Evolutionary conservation across 2,329 filamentous ascomycete genomes (phyloP), one percentile per base, ranked within the genome.

Genomic region (Aspergillus pseudoviridinutans): DNA sequence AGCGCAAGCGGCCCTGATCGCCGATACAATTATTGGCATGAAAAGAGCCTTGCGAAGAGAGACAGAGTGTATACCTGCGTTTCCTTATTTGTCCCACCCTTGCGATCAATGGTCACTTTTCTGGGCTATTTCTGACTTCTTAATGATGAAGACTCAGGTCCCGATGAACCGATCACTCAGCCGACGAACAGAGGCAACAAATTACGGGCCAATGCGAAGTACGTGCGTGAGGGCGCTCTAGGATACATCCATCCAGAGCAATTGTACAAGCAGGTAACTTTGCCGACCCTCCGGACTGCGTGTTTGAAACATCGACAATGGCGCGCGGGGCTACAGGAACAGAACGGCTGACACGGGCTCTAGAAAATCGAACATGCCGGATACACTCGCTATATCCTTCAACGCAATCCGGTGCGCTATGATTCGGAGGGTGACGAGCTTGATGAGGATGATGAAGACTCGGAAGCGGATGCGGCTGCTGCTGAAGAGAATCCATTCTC

Each of bases 371-470:
- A 84, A 49, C 84, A 87, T 68, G 84, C 83, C 46, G 85, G 85
- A 50, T 86, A 87, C 69, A 76, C 79, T 46, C 79, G 85, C 64
- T 78, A 82, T 66, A 85, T 86, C 53, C 76, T 87, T 50, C 77
- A 80, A 61, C 79, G 76, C 44, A 87, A 86, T 58, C 85, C 85
- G 5, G 76, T 78, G 53, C 80, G 82, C 61, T 85, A 82, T 69
- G 85, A 88, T 66, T 82, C 82, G n/a, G 83, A 87, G 66, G 85
- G 85, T 54, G 84, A 85, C 61, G 80, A 86, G 59, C 76, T 86
- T 50, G 82, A 85, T 38, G 78, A 80, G 24, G 80, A 82, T 57
- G 82, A 85, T 67, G 80, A 80, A 65, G 81, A 84, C 63, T 79
- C 81, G 51, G 81, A 84, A 56, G 81, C 81, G n/a, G 82, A 83